phyloP scores from a whole-genome alignment of 345 rosid genomes.

The Murraya paniculata region DNA sequence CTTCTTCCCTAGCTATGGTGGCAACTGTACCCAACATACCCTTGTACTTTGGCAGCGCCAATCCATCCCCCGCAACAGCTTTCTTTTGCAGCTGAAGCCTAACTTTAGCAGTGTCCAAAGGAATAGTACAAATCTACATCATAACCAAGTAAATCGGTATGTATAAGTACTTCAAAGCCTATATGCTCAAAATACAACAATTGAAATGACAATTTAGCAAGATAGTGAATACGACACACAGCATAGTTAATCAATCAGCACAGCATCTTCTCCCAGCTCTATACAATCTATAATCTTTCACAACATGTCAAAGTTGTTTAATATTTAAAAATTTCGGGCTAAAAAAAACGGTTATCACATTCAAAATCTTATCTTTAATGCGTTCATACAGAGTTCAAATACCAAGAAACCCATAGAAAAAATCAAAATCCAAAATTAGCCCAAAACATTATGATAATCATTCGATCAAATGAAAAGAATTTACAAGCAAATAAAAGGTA shows the following conservation, averaged over 20 bases:
- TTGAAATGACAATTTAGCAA: not conserved
- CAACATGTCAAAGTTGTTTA: not conserved
- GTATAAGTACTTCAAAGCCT: constrained; percentile 1
- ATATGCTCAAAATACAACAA: not conserved
- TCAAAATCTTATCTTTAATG: constrained; percentile 1
- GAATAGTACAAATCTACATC: constrained; percentile 87
- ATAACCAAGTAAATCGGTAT: constrained; percentile 3
- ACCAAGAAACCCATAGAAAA: not conserved
- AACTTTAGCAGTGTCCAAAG: constrained; percentile 96
- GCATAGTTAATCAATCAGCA: not conserved
- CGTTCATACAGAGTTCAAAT: not conserved
- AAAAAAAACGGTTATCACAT: not conserved
- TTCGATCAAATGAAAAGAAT: not conserved
- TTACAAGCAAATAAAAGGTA: not conserved
- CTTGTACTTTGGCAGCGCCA: constrained; percentile 63
- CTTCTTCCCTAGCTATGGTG: constrained; percentile 95
- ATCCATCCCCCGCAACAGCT: constrained; percentile 55
- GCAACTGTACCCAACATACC: constrained; percentile 93
- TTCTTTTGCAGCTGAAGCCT: constrained; percentile 98
- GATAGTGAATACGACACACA: not conserved
- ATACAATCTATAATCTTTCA: not conserved
- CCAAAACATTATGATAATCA: not conserved
- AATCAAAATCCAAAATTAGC: not conserved
- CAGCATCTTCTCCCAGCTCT: not conserved
- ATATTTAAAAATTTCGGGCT: not conserved